Evolutionary conservation across 2,329 filamentous ascomycete species (phyloP), one percentile per base, ranked within the genome.

Genomic region (Sclerotinia spermophila): DNA sequence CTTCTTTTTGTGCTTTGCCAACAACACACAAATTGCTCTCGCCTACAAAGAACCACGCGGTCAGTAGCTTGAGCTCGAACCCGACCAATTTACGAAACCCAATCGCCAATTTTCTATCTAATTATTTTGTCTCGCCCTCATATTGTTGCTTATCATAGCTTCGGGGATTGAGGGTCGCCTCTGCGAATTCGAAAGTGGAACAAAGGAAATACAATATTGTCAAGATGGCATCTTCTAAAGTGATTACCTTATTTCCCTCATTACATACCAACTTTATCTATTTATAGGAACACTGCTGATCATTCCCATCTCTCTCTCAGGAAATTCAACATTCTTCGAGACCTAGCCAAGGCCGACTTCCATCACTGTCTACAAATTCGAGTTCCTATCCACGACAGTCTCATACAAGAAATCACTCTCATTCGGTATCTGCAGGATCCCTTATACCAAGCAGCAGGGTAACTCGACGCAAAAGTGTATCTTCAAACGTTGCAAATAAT

Each of bases 381-480:
- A 78, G 86, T 75, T 88, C 90, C 77, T 81, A 87, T 68, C 85
- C 91, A 66, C 70, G 72, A 68, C 84, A 77, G 73, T 74, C 74
- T 35, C 78, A 79, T 70, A 71, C 74, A 59, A 90, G 94, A 79
- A 89, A 89, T 76, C 92, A 94, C 83, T 92, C 92, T 65, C 91
- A 96, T 81, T 95, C 93, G 71, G 85, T 94, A 76, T 91, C 94
- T 70, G 87, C 91, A 72, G 89, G 89, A 76, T 89, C 91, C 71
- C 87, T 94, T 79, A 95, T 94, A 83, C 83, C 90, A 76, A 90
- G 89, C 80, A 92, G 97, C 81, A 92, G 96, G 76, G 89, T 98
- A 76, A 94, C 92, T 77, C 92, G 95, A 78, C 89, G 96, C 77
- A 98, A 98, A 87, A 97, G 94, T 82, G 94, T 97, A 79, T 89